phyloP scores from a whole-genome alignment of 2,329 filamentous ascomycete species.

The Venturia aucupariae region DNA sequence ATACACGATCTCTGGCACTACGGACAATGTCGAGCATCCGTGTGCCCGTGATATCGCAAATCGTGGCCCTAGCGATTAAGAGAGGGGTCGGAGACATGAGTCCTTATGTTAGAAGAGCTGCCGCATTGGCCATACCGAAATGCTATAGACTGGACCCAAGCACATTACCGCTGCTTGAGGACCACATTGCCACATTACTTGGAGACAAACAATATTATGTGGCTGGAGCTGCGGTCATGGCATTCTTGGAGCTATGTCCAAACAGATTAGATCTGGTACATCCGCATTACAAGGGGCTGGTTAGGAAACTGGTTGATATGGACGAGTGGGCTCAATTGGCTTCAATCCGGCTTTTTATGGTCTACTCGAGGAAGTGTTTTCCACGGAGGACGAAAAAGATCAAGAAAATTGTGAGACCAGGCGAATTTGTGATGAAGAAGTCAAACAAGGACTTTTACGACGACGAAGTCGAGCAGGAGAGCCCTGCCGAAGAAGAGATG shows the following conservation, averaged over 20 bases:
- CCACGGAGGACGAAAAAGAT: constrained; percentile 54
- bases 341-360: constrained; percentile 68
- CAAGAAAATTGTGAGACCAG: constrained; percentile 22
- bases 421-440: neutral
- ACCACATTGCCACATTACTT: constrained; percentile 68
- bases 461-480: constrained; percentile 44
- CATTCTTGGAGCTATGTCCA: constrained; percentile 84
- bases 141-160: constrained; percentile 85
- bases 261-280: constrained; percentile 83
- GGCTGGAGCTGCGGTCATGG: constrained; percentile 82
- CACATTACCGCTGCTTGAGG: constrained; percentile 74
- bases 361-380: constrained; percentile 82
- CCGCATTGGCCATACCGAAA: constrained; percentile 88
- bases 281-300: constrained; percentile 73
- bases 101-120: constrained; percentile 83
- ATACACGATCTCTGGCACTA: constrained; percentile 82
- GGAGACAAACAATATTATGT: constrained; percentile 94
- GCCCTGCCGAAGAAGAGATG: constrained; percentile 33
- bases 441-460: constrained; percentile 70
- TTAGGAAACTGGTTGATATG: constrained; percentile 94
- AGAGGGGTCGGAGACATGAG: constrained; percentile 91
- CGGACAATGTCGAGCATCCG: constrained; percentile 95
- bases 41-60: constrained; percentile 97
- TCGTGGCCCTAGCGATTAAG: constrained; percentile 92
- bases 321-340: constrained; percentile 96